phyloP scores from a whole-genome alignment of 2,329 filamentous ascomycete genomes.

The Rutstroemia sp. region DNA sequence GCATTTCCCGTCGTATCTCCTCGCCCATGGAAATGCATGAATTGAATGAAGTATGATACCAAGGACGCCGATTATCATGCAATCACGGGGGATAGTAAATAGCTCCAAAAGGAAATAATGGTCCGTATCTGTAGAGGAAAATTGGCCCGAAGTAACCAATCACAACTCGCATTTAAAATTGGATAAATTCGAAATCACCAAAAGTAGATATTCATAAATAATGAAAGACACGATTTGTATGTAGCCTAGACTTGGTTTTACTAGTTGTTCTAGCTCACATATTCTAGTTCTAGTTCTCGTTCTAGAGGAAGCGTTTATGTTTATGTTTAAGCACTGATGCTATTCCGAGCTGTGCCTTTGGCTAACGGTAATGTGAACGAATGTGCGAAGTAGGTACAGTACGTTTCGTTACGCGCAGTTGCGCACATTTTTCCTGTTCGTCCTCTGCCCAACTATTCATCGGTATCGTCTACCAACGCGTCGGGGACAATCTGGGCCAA shows the following conservation, averaged over 20 bases:
- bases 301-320: background rate
- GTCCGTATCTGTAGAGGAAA: conserved; percentile 2
- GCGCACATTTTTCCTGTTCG: background rate
- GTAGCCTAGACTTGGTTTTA: too few species aligned
- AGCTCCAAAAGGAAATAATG: background rate
- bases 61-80: conserved; percentile 7
- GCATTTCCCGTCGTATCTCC: background rate
- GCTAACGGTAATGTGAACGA: too few species aligned
- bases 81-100: conserved; percentile 6
- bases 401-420: too few species aligned
- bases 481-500: background rate
- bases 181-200: background rate
- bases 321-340: background rate
- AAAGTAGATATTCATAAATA: background rate
- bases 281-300: too few species aligned
- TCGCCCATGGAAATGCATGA: conserved; percentile 1
- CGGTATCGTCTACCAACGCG: background rate
- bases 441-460: background rate
- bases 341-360: background rate
- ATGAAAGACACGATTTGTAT: background rate
- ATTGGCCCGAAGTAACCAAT: background rate
- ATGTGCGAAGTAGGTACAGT: too few species aligned
- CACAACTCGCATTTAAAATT: background rate
- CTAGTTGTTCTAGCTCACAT: too few species aligned
- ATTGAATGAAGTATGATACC: background rate